phyloP scores from a whole-genome alignment of 208 protist species.

The Trypanosoma platydactyli region DNA sequence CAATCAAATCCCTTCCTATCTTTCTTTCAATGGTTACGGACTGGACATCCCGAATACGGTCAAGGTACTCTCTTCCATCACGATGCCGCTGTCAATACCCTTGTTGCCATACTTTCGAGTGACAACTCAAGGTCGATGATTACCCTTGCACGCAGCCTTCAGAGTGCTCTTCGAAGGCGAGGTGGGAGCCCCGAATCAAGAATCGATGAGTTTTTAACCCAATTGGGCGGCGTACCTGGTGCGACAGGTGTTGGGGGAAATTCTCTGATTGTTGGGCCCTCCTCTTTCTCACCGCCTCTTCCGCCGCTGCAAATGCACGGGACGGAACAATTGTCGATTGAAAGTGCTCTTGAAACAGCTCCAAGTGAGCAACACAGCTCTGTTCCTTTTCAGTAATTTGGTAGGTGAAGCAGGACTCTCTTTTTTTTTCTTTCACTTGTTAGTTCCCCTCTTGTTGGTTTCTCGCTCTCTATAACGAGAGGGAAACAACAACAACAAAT shows the following conservation, averaged over 20 bases:
- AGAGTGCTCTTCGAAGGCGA: constrained; percentile 33
- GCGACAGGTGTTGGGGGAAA: background rate
- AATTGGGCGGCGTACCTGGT: constrained; percentile 29
- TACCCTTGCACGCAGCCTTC: constrained; percentile 40
- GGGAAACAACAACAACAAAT: background rate
- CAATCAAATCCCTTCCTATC: constrained; percentile 49
- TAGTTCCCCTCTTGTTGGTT: constrained; percentile 13
- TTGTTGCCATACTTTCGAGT: constrained; percentile 41
- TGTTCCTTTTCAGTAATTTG: constrained; percentile 26
- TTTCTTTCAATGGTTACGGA: constrained; percentile 67
- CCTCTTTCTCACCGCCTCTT: background rate
- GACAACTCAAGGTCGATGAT: constrained; percentile 37
- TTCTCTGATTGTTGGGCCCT: background rate
- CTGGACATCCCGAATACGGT: constrained; percentile 55
- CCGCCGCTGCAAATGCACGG: constrained; percentile 10
- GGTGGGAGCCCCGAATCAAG: constrained; percentile 34
- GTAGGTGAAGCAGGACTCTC: background rate
- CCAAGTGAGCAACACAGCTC: constrained; percentile 22
- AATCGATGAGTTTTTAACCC: constrained; percentile 65
- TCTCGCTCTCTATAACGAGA: constrained; percentile 17
- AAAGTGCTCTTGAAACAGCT: constrained; percentile 19
- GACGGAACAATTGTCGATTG: constrained; percentile 12
- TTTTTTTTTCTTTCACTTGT: constrained; percentile 8
- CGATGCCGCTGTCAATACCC: constrained; percentile 33
- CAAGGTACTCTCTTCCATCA: constrained; percentile 43